Conservation (phyloP, 768 basidiomycete species). For the Mycena albidolilacea region DNA sequence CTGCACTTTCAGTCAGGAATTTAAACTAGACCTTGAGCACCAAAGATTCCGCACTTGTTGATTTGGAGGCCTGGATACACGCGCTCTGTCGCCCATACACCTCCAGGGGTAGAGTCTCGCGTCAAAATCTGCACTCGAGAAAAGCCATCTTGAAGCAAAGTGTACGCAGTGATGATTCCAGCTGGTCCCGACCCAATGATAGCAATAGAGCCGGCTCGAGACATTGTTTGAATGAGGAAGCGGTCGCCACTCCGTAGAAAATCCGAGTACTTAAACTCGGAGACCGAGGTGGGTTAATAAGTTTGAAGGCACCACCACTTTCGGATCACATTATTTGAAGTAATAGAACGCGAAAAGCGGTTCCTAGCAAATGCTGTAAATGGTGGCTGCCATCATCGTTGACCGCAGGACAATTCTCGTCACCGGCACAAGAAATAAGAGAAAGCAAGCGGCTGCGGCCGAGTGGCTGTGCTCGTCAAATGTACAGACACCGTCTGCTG, state of each 20-base stretch:
- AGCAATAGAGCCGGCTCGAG: conserved; percentile 47
- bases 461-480: conserved; percentile 24
- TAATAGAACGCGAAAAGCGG: no score
- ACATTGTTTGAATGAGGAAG: background rate
- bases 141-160: conserved; percentile 72
- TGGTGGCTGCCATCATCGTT: no score
- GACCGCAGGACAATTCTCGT: background rate
- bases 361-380: no score
- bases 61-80: conserved; percentile 70
- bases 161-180: conserved; percentile 72
- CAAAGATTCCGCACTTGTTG: conserved; percentile 66
- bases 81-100: conserved; percentile 70
- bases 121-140: conserved; percentile 67
- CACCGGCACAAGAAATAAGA: no score
- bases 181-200: conserved; percentile 74
- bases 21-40: background rate
- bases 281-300: no score
- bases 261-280: no score
- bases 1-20: conserved; percentile 49
- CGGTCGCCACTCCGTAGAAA: background rate
- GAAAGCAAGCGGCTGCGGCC: background rate
- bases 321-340: no score
- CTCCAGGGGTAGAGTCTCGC: conserved; percentile 68
- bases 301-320: no score
- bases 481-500: conserved; percentile 25